Percentiles rank a stretch among this genome's conserved stretches.
These are phyloP conservation scores for Lactarius pseudohatsudake DNA, from an alignment of 768 basidiomycete genomes.

Conservation along the genomic window DNA sequence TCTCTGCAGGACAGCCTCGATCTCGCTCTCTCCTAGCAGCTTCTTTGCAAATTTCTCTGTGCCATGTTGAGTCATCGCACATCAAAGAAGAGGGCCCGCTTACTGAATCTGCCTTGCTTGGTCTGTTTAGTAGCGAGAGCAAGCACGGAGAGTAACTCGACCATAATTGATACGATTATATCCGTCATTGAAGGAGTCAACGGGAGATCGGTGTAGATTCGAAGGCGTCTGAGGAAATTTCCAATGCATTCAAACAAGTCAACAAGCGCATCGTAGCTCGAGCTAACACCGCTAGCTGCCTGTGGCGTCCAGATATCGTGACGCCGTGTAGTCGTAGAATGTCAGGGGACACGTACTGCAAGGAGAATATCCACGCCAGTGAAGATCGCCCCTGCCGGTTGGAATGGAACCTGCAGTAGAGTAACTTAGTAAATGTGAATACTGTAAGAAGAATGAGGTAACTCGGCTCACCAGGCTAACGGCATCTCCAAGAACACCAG, in stretches of 20 bases:
- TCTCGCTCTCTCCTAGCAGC: neutral
- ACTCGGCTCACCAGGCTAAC: neutral
- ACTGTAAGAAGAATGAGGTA: neutral
- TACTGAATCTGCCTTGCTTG: neutral
- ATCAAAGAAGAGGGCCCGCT: neutral
- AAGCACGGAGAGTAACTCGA: neutral
- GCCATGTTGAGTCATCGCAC: neutral
- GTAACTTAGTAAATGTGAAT: neutral
- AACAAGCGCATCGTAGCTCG: neutral
- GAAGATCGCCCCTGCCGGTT: neutral
- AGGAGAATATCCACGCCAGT: neutral
- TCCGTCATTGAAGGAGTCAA: neutral
- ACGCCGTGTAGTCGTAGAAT: neutral
- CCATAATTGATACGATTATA: neutral
- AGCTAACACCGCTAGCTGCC: neutral
- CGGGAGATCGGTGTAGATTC: neutral
- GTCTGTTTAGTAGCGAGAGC: constrained; percentile 4
- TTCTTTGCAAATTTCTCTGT: constrained; percentile 1
- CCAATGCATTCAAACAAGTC: neutral
- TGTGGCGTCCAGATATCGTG: neutral
- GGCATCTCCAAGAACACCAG: neutral
- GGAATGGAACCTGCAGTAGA: neutral
- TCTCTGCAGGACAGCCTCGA: neutral
- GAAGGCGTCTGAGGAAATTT: neutral
- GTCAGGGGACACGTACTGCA: neutral